Conservation (phyloP, 2,329 filamentous ascomycete species). For the Teratosphaeria zuluensis region DNA sequence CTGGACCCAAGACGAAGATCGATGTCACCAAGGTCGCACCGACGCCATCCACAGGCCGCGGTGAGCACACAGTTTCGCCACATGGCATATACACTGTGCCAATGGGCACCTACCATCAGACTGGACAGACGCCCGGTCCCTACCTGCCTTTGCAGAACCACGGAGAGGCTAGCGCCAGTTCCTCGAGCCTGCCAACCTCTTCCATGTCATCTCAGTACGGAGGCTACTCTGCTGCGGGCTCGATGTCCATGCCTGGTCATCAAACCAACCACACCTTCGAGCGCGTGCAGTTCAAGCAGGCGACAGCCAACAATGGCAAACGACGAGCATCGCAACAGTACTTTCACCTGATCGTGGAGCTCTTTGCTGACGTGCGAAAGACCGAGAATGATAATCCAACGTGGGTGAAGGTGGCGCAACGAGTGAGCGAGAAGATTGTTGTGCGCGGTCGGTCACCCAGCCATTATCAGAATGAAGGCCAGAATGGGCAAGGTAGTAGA, state of each 20-base stretch:
- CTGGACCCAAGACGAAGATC: conserved; percentile 65
- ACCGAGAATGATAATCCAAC: conserved; percentile 37
- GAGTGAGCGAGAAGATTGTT: conserved; percentile 71
- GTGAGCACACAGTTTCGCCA: conserved; percentile 28
- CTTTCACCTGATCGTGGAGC: conserved; percentile 81
- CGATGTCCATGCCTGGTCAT: conserved; percentile 18
- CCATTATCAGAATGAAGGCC: conserved; percentile 43
- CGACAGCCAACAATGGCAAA: conserved; percentile 89
- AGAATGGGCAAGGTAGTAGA: conserved; percentile 45
- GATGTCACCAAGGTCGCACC: conserved; percentile 63
- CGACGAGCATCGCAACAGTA: conserved; percentile 83
- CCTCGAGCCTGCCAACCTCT: conserved; percentile 6
- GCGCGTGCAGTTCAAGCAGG: conserved; percentile 88
- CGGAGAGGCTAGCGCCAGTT: conserved; percentile 11
- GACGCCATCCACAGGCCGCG: conserved; percentile 42
- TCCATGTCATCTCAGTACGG: conserved; percentile 11
- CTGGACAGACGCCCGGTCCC: conserved; percentile 27
- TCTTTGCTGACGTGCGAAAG: conserved; percentile 59
- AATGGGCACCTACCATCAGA: conserved; percentile 31
- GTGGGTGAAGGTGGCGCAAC: conserved; percentile 62
- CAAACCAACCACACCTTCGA: conserved; percentile 60
- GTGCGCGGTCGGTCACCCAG: conserved; percentile 77
- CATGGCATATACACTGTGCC: conserved; percentile 24
- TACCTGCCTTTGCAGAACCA: conserved; percentile 33
- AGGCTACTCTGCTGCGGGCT: conserved; percentile 10